Evolutionary conservation across 768 basidiomycete genomes (phyloP).

Genomic region (Dacryopinax spathularia): DNA sequence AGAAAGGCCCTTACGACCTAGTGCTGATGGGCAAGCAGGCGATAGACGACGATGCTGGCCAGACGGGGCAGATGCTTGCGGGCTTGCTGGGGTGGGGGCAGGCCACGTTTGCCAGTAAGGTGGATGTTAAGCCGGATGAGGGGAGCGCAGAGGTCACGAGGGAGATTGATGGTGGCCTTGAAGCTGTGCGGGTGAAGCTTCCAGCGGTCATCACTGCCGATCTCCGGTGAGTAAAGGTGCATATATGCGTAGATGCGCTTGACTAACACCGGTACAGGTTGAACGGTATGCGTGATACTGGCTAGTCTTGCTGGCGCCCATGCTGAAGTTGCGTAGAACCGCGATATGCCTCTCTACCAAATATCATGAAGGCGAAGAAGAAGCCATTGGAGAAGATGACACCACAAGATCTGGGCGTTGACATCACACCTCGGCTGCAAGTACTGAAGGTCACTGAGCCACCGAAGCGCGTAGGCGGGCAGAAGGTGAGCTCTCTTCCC

Average conservation of each 20-base stretch:
- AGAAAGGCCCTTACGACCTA: conserved; percentile 51
- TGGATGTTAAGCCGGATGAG: conserved; percentile 51
- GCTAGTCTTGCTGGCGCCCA: not conserved
- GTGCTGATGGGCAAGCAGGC: conserved; percentile 97
- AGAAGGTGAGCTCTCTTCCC: conserved; percentile 42
- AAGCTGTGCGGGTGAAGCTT: conserved; percentile 63
- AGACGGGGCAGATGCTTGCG: conserved; percentile 96
- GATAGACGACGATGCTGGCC: conserved; percentile 90
- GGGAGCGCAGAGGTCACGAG: conserved; percentile 58
- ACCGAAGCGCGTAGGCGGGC: conserved; percentile 76
- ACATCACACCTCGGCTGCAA: conserved; percentile 70
- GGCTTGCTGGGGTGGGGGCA: conserved; percentile 85
- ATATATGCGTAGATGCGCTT: not conserved
- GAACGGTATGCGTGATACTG: conserved; percentile 45
- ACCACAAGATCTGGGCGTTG: conserved; percentile 65
- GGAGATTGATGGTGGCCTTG: conserved; percentile 89
- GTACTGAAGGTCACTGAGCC: conserved; percentile 82
- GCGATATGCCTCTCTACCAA: conserved; percentile 90
- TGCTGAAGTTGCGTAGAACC: conserved; percentile 45
- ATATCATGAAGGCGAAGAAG: conserved; percentile 99
- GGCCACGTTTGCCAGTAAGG: conserved; percentile 86
- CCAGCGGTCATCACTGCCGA: conserved; percentile 88
- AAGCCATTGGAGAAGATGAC: conserved; percentile 80
- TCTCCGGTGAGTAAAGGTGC: conserved; percentile 46
- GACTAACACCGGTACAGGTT: conserved; percentile 32